A percentile compares a stretch with the other conserved stretches of the same genome.
These are phyloP conservation scores for Coemansia sp. DNA, from an alignment of 192 early-diverging fungal species.

Conservation along the genomic window DNA sequence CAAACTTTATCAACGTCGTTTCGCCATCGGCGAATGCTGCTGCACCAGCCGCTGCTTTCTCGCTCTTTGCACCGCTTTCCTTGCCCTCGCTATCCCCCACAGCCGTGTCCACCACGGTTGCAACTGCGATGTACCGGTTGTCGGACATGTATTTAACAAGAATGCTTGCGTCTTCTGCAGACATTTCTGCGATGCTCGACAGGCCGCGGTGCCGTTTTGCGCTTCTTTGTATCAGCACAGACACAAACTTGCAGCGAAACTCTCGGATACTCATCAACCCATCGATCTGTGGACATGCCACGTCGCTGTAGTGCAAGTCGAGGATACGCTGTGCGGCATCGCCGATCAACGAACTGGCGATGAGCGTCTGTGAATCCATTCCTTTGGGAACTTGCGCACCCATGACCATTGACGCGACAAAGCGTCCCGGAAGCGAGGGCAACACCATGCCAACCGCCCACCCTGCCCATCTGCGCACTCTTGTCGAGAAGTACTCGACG, in stretches of 20 bases:
- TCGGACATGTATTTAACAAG: constrained; percentile 23
- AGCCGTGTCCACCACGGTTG: not conserved
- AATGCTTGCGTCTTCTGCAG: constrained; percentile 10
- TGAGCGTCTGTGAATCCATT: constrained; percentile 10
- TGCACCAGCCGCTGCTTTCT: not conserved
- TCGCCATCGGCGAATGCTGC: not conserved
- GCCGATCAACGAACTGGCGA: constrained; percentile 1
- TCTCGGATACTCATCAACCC: constrained; percentile 28
- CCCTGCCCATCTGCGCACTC: constrained; percentile 18
- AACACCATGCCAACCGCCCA: constrained; percentile 14
- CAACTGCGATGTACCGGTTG: constrained; percentile 7
- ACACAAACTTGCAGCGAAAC: constrained; percentile 18
- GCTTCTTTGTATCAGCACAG: no score
- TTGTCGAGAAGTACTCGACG: constrained; percentile 15
- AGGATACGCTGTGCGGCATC: constrained; percentile 13
- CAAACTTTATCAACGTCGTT: constrained; percentile 38
- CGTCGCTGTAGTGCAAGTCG: constrained; percentile 17
- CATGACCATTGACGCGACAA: constrained; percentile 4
- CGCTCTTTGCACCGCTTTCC: not conserved
- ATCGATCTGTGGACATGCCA: constrained; percentile 24
- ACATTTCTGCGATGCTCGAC: constrained; percentile 3
- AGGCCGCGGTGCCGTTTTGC: not conserved
- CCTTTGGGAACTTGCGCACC: not conserved
- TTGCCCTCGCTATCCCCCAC: not conserved
- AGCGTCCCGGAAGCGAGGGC: constrained; percentile 11